Percentiles rank a stretch among this genome's conserved stretches.
phyloP scores from a whole-genome alignment of 1,139 yeast species.

The Candida dubliniensis region DNA sequence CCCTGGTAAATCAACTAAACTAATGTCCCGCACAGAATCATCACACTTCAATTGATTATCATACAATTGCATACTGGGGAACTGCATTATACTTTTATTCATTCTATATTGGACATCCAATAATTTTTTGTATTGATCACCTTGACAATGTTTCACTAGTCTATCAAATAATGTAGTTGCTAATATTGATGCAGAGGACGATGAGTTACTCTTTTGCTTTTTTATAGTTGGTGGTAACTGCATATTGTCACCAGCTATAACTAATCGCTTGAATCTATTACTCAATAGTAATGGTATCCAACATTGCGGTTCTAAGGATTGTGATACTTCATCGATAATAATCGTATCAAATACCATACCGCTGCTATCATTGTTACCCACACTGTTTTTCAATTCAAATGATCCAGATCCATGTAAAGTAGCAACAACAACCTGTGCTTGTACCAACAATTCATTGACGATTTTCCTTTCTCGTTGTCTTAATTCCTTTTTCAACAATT shows the following conservation, averaged over 20 bases:
- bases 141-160: slow-evolving; percentile 53
- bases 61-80: slow-evolving; percentile 72
- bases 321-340: slow-evolving; percentile 94
- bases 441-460: slow-evolving; percentile 55
- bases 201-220: slow-evolving; percentile 21
- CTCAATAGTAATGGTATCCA: slow-evolving; percentile 90
- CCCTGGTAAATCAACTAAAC: slow-evolving; percentile 55
- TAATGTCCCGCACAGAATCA: slow-evolving; percentile 52
- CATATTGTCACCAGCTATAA: slow-evolving; percentile 84
- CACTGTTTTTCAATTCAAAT: slow-evolving; percentile 46
- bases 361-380: not conserved
- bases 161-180: slow-evolving; percentile 76
- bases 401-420: slow-evolving; percentile 90
- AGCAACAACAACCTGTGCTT: slow-evolving; percentile 69
- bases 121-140: slow-evolving; percentile 49
- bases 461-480: slow-evolving; percentile 65
- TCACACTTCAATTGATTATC: slow-evolving; percentile 63
- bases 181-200: slow-evolving; percentile 26
- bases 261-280: slow-evolving; percentile 55
- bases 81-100: slow-evolving; percentile 76
- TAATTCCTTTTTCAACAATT: slow-evolving; percentile 67
- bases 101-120: slow-evolving; percentile 83
- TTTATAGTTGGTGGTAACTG: slow-evolving; percentile 84
- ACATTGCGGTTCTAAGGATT: slow-evolving; percentile 90
- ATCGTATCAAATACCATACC: slow-evolving; percentile 68